These are phyloP conservation scores for Zelonia costaricensis DNA, from an alignment of 208 protist genomes.

Conservation along the genomic window DNA sequence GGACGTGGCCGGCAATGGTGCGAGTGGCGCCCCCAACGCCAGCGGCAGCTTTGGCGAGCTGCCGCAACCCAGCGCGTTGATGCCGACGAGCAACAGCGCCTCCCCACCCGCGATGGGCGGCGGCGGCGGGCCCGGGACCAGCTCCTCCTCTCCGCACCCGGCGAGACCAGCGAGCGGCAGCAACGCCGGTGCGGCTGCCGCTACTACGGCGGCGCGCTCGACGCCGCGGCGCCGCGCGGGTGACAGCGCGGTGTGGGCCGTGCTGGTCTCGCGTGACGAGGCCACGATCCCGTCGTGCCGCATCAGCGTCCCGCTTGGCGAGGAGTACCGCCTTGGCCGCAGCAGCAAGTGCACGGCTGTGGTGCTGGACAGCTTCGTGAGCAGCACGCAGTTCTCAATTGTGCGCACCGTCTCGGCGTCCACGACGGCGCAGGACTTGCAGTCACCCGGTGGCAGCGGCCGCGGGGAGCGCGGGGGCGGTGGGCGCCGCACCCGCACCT, in stretches of 20 bases:
- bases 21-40: background rate
- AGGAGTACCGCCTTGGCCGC: conserved; percentile 78
- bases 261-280: conserved; percentile 78
- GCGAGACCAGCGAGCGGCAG: conserved; percentile 13
- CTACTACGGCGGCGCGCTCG: background rate
- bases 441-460: conserved; percentile 20
- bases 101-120: background rate
- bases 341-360: conserved; percentile 84
- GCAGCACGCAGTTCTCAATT: conserved; percentile 85
- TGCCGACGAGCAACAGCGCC: conserved; percentile 20
- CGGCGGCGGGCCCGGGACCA: conserved; percentile 1
- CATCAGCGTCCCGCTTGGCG: conserved; percentile 50
- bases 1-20: conserved; percentile 20
- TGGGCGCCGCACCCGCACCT: conserved; percentile 19
- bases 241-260: conserved; percentile 59
- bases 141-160: conserved; percentile 21
- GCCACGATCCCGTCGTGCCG: conserved; percentile 68
- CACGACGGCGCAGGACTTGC: conserved; percentile 20
- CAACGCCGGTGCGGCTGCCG: background rate
- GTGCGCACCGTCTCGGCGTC: conserved; percentile 30
- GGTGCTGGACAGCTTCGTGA: conserved; percentile 76
- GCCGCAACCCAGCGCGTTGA: conserved; percentile 6
- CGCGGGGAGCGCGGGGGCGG: conserved; percentile 17
- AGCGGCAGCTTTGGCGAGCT: conserved; percentile 2
- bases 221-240: conserved; percentile 12